These are phyloP conservation scores for Rutstroemia sp. DNA, from an alignment of 2,329 filamentous ascomycete genomes.

Conservation along the genomic window DNA sequence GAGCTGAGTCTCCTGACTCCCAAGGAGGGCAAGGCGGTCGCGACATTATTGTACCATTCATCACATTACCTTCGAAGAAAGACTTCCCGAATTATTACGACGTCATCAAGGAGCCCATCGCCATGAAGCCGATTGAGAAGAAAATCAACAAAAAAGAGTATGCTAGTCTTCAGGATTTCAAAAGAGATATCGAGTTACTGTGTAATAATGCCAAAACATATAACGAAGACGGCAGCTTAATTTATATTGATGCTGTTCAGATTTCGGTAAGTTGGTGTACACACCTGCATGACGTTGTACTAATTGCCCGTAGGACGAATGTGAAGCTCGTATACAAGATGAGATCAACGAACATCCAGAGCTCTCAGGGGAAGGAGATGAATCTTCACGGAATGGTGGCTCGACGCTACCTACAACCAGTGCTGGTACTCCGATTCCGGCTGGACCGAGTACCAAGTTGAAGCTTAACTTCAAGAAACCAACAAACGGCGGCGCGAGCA, in stretches of 20 bases:
- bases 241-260: constrained; percentile 85
- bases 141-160: constrained; percentile 98
- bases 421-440: constrained; percentile 57
- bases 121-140: constrained; percentile 89
- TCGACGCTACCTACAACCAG: constrained; percentile 45
- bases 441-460: constrained; percentile 43
- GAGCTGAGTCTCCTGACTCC: constrained; percentile 27
- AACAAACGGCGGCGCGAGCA: constrained; percentile 33
- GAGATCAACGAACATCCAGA: constrained; percentile 47
- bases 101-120: constrained; percentile 86
- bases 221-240: constrained; percentile 89
- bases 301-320: constrained; percentile 46
- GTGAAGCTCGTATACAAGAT: constrained; percentile 45
- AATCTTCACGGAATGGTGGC: constrained; percentile 27
- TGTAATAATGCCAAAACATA: constrained; percentile 90
- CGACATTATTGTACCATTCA: constrained; percentile 86
- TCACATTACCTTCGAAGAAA: constrained; percentile 81
- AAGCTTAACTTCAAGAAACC: constrained; percentile 54
- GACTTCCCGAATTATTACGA: constrained; percentile 94
- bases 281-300: constrained; percentile 9
- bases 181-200: constrained; percentile 73
- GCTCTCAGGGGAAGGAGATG: constrained; percentile 44
- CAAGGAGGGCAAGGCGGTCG: constrained; percentile 54
- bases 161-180: constrained; percentile 69
- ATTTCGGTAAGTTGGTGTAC: constrained; percentile 67